These are phyloP conservation scores for Trichoderma gamsii DNA, from an alignment of 495 filamentous ascomycete genomes.

Conservation along the genomic window DNA sequence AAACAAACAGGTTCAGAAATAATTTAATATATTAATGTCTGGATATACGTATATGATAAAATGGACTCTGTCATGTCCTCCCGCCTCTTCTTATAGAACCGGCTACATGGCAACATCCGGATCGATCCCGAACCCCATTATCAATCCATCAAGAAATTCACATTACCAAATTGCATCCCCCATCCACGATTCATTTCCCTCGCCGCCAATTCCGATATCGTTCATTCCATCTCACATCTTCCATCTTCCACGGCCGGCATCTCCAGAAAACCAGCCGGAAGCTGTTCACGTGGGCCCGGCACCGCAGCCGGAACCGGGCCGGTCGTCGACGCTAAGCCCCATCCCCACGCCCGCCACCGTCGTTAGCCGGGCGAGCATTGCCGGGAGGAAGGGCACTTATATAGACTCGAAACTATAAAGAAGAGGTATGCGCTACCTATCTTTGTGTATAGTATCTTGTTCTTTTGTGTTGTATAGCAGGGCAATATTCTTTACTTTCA, in stretches of 20 bases:
- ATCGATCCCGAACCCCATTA: neutral
- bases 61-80: no score
- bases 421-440: neutral
- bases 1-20: no score
- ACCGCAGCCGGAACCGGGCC: neutral
- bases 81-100: no score
- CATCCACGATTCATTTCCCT: neutral
- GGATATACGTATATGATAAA: no score
- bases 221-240: neutral
- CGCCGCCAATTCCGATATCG: neutral
- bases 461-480: neutral
- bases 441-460: neutral
- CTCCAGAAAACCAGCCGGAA: neutral
- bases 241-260: neutral
- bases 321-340: neutral
- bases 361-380: neutral
- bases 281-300: neutral
- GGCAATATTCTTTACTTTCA: neutral
- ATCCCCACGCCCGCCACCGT: constrained; percentile 3
- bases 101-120: no score
- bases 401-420: neutral
- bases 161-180: neutral
- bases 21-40: no score
- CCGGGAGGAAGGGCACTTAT: neutral
- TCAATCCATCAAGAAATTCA: neutral